A percentile compares a stretch with the other conserved stretches of the same genome.
phyloP scores from a whole-genome alignment of 768 basidiomycete genomes.

The Lactarius trivialis region DNA sequence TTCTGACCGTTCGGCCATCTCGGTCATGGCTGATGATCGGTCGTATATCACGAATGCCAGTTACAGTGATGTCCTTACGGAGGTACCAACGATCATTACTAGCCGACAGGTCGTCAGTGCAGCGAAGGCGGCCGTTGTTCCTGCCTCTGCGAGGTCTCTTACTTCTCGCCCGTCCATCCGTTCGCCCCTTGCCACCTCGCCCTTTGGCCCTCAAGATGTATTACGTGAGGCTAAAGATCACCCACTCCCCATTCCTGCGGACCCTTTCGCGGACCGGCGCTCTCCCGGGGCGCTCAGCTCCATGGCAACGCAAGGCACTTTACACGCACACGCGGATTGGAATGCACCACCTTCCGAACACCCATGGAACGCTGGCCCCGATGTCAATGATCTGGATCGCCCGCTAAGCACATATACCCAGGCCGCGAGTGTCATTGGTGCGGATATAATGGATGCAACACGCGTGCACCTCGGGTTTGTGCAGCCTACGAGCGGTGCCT shows the following conservation, averaged over 20 bases:
- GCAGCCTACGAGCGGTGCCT: conserved; percentile 26
- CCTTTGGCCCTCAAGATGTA: conserved; percentile 66
- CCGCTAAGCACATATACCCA: conserved; percentile 61
- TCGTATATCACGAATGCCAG: conserved; percentile 74
- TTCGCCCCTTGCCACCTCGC: conserved; percentile 64
- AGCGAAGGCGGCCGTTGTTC: conserved; percentile 72
- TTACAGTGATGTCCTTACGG: conserved; percentile 73
- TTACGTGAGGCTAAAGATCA: conserved; percentile 40
- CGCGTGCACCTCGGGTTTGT: conserved; percentile 58
- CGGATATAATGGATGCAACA: conserved; percentile 57
- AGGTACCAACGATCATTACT: conserved; percentile 77
- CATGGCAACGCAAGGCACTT: conserved; percentile 21
- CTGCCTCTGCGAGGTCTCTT: conserved; percentile 31
- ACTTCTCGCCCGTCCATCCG: conserved; percentile 43
- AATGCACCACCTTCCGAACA: conserved; percentile 3
- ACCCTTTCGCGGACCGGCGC: conserved; percentile 66
- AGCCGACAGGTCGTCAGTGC: conserved; percentile 69
- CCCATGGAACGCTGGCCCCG: conserved; percentile 25
- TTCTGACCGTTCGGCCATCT: conserved; percentile 39
- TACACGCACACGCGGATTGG: conserved; percentile 28
- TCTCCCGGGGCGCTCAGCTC: conserved; percentile 31
- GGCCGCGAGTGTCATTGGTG: conserved; percentile 33
- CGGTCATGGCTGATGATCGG: conserved; percentile 45
- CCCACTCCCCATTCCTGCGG: conserved; percentile 25
- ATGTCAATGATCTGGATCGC: conserved; percentile 35